A percentile compares a stretch with the other conserved stretches of the same genome.
phyloP scores from a whole-genome alignment of 805 yeast species.

The Kazachstania viticola region DNA sequence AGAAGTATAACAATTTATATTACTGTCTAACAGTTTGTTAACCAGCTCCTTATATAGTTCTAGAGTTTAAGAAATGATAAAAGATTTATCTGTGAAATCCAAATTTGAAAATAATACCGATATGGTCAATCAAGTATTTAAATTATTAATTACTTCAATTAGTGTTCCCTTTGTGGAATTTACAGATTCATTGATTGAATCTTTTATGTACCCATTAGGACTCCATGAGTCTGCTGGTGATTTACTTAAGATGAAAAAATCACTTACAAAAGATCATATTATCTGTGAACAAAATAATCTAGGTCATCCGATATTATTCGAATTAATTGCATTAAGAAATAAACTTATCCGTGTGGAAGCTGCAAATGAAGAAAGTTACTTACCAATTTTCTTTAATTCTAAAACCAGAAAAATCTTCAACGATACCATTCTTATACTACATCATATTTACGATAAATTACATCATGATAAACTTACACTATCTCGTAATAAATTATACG shows the following conservation, averaged over 20 bases:
- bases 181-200: conserved; percentile 15
- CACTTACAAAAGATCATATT: background rate
- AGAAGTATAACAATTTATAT: too few species aligned
- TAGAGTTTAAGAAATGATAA: too few species aligned
- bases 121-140: too few species aligned
- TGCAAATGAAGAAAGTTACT: background rate
- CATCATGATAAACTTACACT: background rate
- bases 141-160: too few species aligned
- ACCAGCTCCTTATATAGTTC: too few species aligned
- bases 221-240: conserved; percentile 3
- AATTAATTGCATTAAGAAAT: conserved; percentile 13
- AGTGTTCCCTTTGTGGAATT: conserved; percentile 6
- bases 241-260: conserved; percentile 1
- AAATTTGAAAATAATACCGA: too few species aligned
- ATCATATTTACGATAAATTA: too few species aligned
- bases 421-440: too few species aligned
- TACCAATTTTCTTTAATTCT: conserved; percentile 1
- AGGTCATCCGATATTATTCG: conserved; percentile 18
- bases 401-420: conserved; percentile 1
- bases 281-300: conserved; percentile 3
- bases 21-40: too few species aligned
- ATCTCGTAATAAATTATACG: background rate
- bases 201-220: conserved; percentile 20
- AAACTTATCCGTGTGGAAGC: conserved; percentile 1
- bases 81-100: too few species aligned